A percentile compares a stretch with the other conserved stretches of the same genome.
These are phyloP conservation scores for Trametes meyenii DNA, from an alignment of 768 basidiomycete species.

Conservation along the genomic window DNA sequence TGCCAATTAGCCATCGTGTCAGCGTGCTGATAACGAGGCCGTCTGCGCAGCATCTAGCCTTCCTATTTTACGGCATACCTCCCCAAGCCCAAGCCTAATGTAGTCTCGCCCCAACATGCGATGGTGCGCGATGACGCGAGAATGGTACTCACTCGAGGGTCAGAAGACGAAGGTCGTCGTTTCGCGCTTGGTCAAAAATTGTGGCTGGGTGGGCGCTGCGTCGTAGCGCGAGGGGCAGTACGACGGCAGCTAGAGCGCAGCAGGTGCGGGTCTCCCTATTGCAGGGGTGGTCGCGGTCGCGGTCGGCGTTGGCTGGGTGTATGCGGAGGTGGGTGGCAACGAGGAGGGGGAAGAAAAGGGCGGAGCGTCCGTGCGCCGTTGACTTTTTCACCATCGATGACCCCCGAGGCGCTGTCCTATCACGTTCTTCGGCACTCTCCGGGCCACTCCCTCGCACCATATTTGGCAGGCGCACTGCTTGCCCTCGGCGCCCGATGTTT, in stretches of 20 bases:
- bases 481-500: constrained; percentile 2
- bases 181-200: constrained; percentile 79
- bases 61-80: constrained; percentile 1
- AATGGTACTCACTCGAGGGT: constrained; percentile 63
- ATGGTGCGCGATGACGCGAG: constrained; percentile 19
- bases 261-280: constrained; percentile 10
- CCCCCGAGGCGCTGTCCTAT: constrained; percentile 17
- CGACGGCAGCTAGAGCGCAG: constrained; percentile 31
- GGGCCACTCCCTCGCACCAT: neutral
- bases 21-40: constrained; percentile 14
- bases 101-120: constrained; percentile 2
- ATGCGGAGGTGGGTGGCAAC: neutral
- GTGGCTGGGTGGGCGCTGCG: constrained; percentile 49
- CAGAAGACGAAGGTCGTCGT: constrained; percentile 80
- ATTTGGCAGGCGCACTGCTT: constrained; percentile 5
- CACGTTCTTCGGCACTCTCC: constrained; percentile 8
- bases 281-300: neutral
- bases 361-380: constrained; percentile 9
- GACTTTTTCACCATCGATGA: constrained; percentile 25
- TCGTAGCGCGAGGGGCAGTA: constrained; percentile 35
- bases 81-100: neutral
- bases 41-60: neutral
- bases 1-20: constrained; percentile 5
- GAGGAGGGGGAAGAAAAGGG: neutral
- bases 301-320: neutral